Percentiles rank a stretch among this genome's conserved stretches.
Conservation (phyloP, 257 asterid genomes). For the Ligustrum vulgare region DNA sequence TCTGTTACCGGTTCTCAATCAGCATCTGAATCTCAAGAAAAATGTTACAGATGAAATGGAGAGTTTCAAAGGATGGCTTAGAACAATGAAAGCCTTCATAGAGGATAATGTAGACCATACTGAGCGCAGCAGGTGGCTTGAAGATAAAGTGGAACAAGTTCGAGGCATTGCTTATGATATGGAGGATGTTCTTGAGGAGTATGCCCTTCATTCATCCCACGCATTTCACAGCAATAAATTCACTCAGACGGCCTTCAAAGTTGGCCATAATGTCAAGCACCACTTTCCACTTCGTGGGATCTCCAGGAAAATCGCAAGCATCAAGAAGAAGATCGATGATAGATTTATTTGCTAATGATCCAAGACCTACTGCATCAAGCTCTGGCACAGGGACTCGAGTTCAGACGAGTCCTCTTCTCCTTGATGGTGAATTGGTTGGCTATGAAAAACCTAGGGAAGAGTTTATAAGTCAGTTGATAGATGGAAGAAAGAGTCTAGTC, state of each 20-base stretch:
- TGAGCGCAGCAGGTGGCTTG: neutral
- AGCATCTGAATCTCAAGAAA: neutral
- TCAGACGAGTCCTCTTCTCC: conserved; percentile 30
- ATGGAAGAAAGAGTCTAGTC: conserved; percentile 19
- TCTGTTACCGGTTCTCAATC: neutral
- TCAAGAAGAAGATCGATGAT: neutral
- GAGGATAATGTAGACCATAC: conserved; percentile 11
- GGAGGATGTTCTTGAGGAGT: conserved; percentile 36
- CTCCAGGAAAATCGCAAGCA: conserved; percentile 4
- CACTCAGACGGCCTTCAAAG: neutral
- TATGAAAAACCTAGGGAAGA: conserved; percentile 11
- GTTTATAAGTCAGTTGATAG: conserved; percentile 7
- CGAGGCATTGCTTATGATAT: conserved; percentile 23
- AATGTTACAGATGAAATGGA: neutral
- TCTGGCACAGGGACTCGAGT: neutral
- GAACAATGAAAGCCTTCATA: conserved; percentile 7
- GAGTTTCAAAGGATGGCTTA: conserved; percentile 20
- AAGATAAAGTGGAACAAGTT: conserved; percentile 1
- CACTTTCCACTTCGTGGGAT: conserved; percentile 15
- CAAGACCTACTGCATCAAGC: neutral
- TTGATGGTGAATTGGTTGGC: conserved; percentile 36
- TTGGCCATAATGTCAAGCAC: conserved; percentile 17
- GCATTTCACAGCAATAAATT: conserved; percentile 11
- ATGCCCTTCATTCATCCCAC: conserved; percentile 17
- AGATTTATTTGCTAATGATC: neutral